Conservation (phyloP, 805 yeast species). For the Candida easanensis region DNA sequence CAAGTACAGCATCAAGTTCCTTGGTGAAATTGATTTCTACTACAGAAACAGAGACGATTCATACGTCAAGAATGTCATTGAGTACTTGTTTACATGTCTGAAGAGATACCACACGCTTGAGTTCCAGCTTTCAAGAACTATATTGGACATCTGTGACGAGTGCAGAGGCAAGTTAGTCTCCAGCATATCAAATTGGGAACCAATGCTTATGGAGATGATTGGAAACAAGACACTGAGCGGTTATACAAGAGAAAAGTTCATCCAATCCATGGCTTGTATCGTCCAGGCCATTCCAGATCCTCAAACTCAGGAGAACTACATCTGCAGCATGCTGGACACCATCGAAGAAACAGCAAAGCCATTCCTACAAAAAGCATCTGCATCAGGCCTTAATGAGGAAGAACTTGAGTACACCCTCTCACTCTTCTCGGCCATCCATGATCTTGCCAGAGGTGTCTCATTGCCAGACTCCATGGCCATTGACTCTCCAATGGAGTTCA, state of each 20-base stretch:
- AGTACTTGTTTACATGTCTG: slow-evolving; percentile 48
- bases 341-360: slow-evolving; percentile 26
- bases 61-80: slow-evolving; percentile 50
- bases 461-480: slow-evolving; percentile 50
- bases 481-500: slow-evolving; percentile 25
- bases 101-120: slow-evolving; percentile 29
- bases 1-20: slow-evolving; percentile 51
- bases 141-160: slow-evolving; percentile 54
- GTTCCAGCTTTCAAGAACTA: slow-evolving; percentile 49
- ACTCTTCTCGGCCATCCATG: slow-evolving; percentile 59
- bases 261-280: slow-evolving; percentile 61
- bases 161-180: slow-evolving; percentile 41
- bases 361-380: slow-evolving; percentile 12
- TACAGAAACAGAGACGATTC: slow-evolving; percentile 46
- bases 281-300: slow-evolving; percentile 54
- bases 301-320: slow-evolving; percentile 36
- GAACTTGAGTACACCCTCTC: slow-evolving; percentile 50
- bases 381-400: slow-evolving; percentile 10
- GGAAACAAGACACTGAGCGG: slow-evolving; percentile 37
- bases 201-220: slow-evolving; percentile 46
- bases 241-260: slow-evolving; percentile 55
- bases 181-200: slow-evolving; percentile 48
- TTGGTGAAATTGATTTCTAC: slow-evolving; percentile 60
- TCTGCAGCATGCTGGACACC: slow-evolving; percentile 32
- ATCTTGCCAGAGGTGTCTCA: slow-evolving; percentile 67